These are phyloP conservation scores for Euphorbia lathyris DNA, from an alignment of 345 rosid species.

Conservation along the genomic window DNA sequence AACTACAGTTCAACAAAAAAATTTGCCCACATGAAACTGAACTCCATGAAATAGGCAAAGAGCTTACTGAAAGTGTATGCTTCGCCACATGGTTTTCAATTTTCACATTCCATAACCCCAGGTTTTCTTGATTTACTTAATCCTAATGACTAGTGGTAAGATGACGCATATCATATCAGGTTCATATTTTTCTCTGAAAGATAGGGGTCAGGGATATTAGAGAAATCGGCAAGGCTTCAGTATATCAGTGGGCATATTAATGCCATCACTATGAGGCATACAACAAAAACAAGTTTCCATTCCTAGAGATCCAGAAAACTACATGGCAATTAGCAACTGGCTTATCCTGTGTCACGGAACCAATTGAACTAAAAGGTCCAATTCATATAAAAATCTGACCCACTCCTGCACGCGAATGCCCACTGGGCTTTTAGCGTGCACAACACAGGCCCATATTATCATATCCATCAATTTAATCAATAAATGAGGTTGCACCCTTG, in stretches of 20 bases:
- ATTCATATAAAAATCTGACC: no score
- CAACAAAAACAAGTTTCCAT: not conserved
- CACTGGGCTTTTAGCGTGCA: no score
- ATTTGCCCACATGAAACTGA: not conserved
- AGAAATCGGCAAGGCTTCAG: not conserved
- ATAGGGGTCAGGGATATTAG: not conserved
- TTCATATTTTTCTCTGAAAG: not conserved
- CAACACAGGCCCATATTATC: no score
- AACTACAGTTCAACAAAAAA: no score
- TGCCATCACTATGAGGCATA: not conserved
- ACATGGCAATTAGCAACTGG: not conserved
- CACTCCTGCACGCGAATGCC: no score
- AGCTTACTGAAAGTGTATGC: not conserved
- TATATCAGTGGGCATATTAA: not conserved
- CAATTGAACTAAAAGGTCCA: no score
- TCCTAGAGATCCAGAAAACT: not conserved
- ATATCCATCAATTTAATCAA: no score
- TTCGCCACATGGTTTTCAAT: not conserved
- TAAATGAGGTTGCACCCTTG: no score
- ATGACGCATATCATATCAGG: not conserved
- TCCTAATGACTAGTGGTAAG: not conserved
- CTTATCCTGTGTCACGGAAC: constrained; percentile 5
- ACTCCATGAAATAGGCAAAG: not conserved
- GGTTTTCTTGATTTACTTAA: not conserved
- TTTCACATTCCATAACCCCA: not conserved